Percentiles rank a stretch among this genome's conserved stretches.
Conservation (phyloP, 2,329 filamentous ascomycete species). For the Annulohypoxylon truncatum region DNA sequence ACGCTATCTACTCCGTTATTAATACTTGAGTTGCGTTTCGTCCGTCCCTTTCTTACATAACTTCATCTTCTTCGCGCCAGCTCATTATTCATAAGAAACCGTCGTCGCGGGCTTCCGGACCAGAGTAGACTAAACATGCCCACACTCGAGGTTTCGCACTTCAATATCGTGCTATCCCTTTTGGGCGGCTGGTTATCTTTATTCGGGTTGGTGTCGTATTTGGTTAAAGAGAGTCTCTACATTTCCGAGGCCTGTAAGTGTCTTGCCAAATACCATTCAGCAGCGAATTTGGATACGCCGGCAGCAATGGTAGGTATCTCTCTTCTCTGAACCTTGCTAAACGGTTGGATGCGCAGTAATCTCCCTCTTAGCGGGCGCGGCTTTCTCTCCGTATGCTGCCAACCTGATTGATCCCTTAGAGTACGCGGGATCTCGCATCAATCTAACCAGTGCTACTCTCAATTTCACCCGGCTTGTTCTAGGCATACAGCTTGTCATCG, state of each 20-base stretch:
- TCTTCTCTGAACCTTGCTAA: background rate
- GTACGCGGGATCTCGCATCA: conserved; percentile 68
- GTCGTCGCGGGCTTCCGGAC: background rate
- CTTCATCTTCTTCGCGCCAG: background rate
- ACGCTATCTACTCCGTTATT: background rate
- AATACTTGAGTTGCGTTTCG: background rate
- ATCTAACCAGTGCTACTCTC: conserved; percentile 63
- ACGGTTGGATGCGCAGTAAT: conserved; percentile 71
- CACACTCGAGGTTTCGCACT: conserved; percentile 57
- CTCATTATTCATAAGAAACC: background rate
- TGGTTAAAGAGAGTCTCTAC: conserved; percentile 89
- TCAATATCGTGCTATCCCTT: conserved; percentile 84
- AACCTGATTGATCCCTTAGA: conserved; percentile 80
- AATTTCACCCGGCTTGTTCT: conserved; percentile 88
- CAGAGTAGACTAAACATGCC: background rate
- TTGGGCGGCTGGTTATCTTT: conserved; percentile 88
- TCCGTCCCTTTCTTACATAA: background rate
- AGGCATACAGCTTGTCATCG: conserved; percentile 87
- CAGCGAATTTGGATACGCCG: background rate
- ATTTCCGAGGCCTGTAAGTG: conserved; percentile 85
- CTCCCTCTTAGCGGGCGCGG: conserved; percentile 79
- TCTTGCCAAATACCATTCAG: background rate
- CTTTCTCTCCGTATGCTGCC: conserved; percentile 80
- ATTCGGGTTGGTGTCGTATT: conserved; percentile 90
- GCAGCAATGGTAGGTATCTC: background rate